Evolutionary conservation across 2,329 filamentous ascomycete genomes (phyloP).

Genomic region (Fusarium temperatum): DNA sequence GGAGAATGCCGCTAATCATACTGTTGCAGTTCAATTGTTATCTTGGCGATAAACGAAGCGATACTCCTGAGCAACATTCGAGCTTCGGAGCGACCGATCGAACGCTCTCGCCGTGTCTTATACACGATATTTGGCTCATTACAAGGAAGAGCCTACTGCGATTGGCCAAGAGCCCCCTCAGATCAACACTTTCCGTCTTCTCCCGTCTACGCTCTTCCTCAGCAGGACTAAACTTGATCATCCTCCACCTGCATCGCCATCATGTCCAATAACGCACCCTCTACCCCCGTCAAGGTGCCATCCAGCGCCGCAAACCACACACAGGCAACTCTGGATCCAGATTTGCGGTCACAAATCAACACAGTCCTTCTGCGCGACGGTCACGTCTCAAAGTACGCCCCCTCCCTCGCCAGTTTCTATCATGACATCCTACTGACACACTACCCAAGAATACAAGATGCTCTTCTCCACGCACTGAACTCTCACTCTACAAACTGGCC

Average conservation of each 20-base stretch:
- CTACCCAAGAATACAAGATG: constrained; percentile 64
- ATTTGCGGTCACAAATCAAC: constrained; percentile 71
- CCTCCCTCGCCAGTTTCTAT: neutral
- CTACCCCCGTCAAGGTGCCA: constrained; percentile 69
- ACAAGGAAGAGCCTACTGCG: neutral
- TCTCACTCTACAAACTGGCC: constrained; percentile 70
- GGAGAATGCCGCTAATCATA: neutral
- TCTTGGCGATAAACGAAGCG: neutral
- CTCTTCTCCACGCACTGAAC: constrained; percentile 69
- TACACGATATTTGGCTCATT: neutral
- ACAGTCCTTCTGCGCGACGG: constrained; percentile 65
- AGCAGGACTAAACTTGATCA: neutral
- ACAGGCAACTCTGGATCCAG: constrained; percentile 67
- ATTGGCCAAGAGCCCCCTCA: neutral
- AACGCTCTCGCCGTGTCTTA: neutral
- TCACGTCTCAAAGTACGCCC: constrained; percentile 64
- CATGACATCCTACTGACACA: constrained; percentile 8
- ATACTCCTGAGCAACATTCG: neutral
- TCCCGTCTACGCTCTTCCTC: neutral
- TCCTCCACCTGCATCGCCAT: constrained; percentile 1
- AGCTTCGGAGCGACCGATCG: constrained; percentile 2
- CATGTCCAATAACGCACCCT: constrained; percentile 58
- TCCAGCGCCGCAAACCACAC: constrained; percentile 68
- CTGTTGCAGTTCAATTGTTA: neutral
- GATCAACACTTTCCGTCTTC: neutral